These are phyloP conservation scores for Cymodocea nodosa DNA, from an alignment of 116 monocot species.

Conservation along the genomic window DNA sequence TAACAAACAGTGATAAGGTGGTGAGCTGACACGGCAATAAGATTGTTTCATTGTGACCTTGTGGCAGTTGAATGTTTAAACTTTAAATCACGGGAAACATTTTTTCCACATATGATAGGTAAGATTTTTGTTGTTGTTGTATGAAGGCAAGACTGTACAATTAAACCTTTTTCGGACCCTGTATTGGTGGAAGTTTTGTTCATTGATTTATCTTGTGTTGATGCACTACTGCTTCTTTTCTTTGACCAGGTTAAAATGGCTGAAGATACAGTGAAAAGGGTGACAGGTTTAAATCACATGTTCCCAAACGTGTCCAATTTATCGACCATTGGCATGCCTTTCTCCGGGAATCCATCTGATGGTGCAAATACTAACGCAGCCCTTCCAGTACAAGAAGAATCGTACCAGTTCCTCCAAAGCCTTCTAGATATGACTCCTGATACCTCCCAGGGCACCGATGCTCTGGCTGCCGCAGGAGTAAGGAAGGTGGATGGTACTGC, in stretches of 20 bases:
- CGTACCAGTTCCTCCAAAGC: constrained; percentile 24
- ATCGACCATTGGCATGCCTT: constrained; percentile 33
- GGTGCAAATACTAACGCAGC: constrained; percentile 36
- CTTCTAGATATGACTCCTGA: constrained; percentile 18
- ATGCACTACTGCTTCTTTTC: neutral
- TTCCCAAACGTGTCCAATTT: constrained; percentile 31
- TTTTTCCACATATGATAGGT: too few relatives aligned
- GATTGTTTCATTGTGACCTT: too few relatives aligned
- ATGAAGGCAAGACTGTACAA: too few relatives aligned
- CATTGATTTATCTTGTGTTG: too few relatives aligned
- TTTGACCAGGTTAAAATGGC: constrained; percentile 70
- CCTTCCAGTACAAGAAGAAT: constrained; percentile 36
- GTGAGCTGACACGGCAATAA: too few relatives aligned
- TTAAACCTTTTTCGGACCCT: too few relatives aligned
- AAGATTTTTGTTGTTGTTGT: too few relatives aligned
- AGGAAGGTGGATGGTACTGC: constrained; percentile 18
- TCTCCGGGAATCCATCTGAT: constrained; percentile 33
- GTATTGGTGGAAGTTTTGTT: too few relatives aligned
- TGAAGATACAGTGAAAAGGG: constrained; percentile 73
- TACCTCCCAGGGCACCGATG: constrained; percentile 10
- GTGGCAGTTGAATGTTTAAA: too few relatives aligned
- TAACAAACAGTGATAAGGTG: too few relatives aligned
- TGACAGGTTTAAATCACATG: constrained; percentile 38
- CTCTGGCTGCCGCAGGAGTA: constrained; percentile 17
- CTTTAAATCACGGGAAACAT: too few relatives aligned